phyloP scores from a whole-genome alignment of 352 stramenopile species.

The Pythium scleroteichum region DNA sequence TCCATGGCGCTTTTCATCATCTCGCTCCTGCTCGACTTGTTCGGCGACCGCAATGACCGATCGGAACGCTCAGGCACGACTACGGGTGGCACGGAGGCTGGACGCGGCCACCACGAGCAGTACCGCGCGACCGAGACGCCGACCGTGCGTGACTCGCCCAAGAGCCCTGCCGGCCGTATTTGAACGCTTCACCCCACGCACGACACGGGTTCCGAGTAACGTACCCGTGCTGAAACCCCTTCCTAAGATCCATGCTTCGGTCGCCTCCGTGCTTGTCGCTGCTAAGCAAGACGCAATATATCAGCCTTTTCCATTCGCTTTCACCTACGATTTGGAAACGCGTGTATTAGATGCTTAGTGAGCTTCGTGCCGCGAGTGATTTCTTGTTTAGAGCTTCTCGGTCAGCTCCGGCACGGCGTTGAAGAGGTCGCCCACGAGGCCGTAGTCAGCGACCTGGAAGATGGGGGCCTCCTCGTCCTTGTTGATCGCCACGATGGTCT shows the following conservation, averaged over 20 bases:
- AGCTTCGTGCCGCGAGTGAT: background rate
- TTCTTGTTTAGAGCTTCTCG: constrained; percentile 91
- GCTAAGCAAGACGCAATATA: too few species aligned
- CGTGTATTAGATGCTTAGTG: too few species aligned
- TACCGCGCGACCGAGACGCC: constrained; percentile 22
- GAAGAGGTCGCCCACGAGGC: constrained; percentile 98
- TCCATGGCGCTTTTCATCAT: constrained; percentile 51
- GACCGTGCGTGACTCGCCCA: constrained; percentile 21
- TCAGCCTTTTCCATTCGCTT: too few species aligned
- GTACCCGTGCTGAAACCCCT: too few species aligned
- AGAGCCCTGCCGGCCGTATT: constrained; percentile 19
- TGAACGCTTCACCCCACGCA: background rate
- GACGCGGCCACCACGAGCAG: constrained; percentile 8
- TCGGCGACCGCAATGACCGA: constrained; percentile 26
- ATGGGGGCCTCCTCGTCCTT: constrained; percentile 99
- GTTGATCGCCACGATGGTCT: constrained; percentile 99
- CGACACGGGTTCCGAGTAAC: too few species aligned
- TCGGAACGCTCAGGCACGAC: constrained; percentile 16
- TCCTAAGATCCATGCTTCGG: too few species aligned
- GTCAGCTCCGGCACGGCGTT: constrained; percentile 96
- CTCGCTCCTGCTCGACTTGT: constrained; percentile 54
- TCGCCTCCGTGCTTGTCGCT: too few species aligned
- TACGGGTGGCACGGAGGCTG: constrained; percentile 15
- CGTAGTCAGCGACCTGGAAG: constrained; percentile 99
- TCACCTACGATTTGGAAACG: too few species aligned